Evolutionary conservation across 2,329 filamentous ascomycete genomes (phyloP).

Genomic region (Dactylellina leptospora): DNA sequence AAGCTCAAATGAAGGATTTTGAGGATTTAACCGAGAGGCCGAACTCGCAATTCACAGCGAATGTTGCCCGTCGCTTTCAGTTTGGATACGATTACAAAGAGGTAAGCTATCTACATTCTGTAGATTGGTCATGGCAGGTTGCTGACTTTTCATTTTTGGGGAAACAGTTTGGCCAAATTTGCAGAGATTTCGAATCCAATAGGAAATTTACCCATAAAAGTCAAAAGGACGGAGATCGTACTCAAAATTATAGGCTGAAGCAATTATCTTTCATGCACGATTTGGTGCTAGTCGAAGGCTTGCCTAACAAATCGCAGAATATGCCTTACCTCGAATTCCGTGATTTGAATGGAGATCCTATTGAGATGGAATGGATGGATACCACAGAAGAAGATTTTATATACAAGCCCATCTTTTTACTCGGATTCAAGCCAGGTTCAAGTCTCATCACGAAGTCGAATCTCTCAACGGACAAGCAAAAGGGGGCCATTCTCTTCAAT

Average conservation of each 20-base stretch:
- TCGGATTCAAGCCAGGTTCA: slow-evolving; percentile 5
- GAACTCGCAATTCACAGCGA: neutral
- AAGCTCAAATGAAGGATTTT: neutral
- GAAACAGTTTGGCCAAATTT: slow-evolving; percentile 17
- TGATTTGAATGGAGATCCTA: neutral
- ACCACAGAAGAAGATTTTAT: slow-evolving; percentile 6
- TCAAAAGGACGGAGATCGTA: neutral
- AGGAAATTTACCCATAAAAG: neutral
- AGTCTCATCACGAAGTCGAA: neutral
- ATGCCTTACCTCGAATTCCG: slow-evolving; percentile 24
- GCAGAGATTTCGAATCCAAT: slow-evolving; percentile 18
- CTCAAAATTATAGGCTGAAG: neutral
- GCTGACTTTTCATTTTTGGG: neutral
- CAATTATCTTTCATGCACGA: slow-evolving; percentile 1
- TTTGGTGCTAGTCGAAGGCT: neutral
- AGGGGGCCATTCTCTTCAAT: neutral
- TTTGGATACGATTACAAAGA: neutral
- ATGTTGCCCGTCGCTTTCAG: neutral
- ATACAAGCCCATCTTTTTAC: slow-evolving; percentile 3
- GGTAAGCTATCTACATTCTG: neutral
- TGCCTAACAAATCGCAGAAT: neutral
- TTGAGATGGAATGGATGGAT: slow-evolving; percentile 34
- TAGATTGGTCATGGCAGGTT: neutral
- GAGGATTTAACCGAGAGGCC: neutral
- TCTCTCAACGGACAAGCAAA: neutral